These are phyloP conservation scores for Candida germanica DNA, from an alignment of 805 yeast genomes.

Conservation along the genomic window DNA sequence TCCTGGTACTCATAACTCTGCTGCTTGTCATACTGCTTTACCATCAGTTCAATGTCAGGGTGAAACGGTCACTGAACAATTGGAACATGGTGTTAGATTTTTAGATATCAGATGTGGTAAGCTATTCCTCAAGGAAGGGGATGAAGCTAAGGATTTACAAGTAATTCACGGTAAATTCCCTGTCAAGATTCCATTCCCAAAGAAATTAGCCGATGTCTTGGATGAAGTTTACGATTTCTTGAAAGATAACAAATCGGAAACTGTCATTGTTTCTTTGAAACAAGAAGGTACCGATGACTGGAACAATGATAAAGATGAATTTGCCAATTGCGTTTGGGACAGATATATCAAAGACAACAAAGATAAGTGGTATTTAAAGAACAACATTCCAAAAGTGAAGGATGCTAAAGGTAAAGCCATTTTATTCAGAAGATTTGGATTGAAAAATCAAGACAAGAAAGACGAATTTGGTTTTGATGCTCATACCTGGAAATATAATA, in stretches of 20 bases:
- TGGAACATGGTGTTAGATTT: constrained; percentile 72
- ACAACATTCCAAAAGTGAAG: constrained; percentile 54
- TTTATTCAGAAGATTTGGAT: constrained; percentile 71
- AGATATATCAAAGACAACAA: constrained; percentile 47
- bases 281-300: constrained; percentile 71
- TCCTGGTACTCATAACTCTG: constrained; percentile 86
- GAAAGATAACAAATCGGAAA: constrained; percentile 50
- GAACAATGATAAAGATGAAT: constrained; percentile 63
- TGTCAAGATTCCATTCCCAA: constrained; percentile 56
- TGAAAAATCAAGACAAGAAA: constrained; percentile 41
- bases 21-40: constrained; percentile 65
- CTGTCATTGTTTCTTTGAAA: constrained; percentile 65
- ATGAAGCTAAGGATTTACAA: constrained; percentile 52
- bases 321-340: constrained; percentile 59
- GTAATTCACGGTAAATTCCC: constrained; percentile 79
- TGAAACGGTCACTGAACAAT: constrained; percentile 54
- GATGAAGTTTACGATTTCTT: constrained; percentile 60
- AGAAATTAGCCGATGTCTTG: constrained; percentile 49
- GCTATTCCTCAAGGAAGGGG: constrained; percentile 50
- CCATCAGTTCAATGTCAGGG: constrained; percentile 81
- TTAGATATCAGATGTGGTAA: constrained; percentile 66
- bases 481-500: constrained; percentile 61
- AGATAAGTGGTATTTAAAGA: constrained; percentile 58
- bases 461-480: constrained; percentile 65
- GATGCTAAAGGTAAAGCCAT: constrained; percentile 66